Evolutionary conservation across 2,329 filamentous ascomycete genomes (phyloP).

Genomic region (Fusarium haematococcum): DNA sequence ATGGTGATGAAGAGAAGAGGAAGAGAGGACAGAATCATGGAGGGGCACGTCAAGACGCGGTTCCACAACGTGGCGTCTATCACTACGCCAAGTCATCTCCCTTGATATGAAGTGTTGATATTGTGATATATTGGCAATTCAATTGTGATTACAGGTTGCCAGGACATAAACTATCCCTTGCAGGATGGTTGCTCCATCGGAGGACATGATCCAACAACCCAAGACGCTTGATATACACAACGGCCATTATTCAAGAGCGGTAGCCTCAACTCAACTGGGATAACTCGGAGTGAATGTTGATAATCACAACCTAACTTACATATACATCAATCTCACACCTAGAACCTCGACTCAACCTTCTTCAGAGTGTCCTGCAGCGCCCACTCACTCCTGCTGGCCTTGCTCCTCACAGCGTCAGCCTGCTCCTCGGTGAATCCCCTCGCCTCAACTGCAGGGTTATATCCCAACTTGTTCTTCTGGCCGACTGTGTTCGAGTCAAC

Average conservation of each 20-base stretch:
- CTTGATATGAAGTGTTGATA: not conserved
- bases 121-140: not conserved
- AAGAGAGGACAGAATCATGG: not conserved
- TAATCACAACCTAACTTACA: not conserved
- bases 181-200: not conserved
- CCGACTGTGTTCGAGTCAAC: conserved; percentile 74
- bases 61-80: not conserved
- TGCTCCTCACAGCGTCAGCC: conserved; percentile 77
- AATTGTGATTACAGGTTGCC: not conserved
- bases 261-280: not conserved
- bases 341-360: conserved; percentile 56
- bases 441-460: conserved; percentile 91
- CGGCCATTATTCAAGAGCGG: not conserved
- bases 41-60: not conserved
- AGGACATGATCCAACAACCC: not conserved
- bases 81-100: not conserved
- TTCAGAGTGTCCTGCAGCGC: conserved; percentile 75
- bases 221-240: too few relatives aligned
- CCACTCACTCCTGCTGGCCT: conserved; percentile 73
- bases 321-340: not conserved
- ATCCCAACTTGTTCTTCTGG: conserved; percentile 77
- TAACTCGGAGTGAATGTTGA: not conserved
- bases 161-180: not conserved
- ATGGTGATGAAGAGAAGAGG: not conserved
- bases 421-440: conserved; percentile 88